Evolutionary conservation across 768 basidiomycete species (phyloP).

Genomic region (Amanita rimosa): DNA sequence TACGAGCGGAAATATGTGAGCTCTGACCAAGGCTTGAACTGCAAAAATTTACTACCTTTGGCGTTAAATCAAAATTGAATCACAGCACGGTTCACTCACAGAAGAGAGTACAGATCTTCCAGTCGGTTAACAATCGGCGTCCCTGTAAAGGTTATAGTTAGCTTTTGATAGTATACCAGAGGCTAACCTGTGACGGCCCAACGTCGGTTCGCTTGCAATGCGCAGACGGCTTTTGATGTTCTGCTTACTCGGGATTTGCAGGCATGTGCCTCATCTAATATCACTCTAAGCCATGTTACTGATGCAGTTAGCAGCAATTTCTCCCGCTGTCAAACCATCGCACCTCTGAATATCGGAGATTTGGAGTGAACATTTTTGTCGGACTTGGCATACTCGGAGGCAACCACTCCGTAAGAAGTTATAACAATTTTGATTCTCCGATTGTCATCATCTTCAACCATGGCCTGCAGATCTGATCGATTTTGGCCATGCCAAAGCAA

Average conservation of each 20-base stretch:
- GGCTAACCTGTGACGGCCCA: slow-evolving; percentile 81
- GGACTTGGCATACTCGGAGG: slow-evolving; percentile 74
- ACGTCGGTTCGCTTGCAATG: slow-evolving; percentile 62
- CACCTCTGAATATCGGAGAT: slow-evolving; percentile 67
- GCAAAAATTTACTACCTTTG: slow-evolving; percentile 53
- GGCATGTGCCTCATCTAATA: slow-evolving; percentile 91
- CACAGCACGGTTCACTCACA: slow-evolving; percentile 27
- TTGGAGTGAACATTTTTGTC: slow-evolving; percentile 35
- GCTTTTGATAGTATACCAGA: not conserved
- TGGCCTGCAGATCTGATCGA: slow-evolving; percentile 56
- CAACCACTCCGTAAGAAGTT: slow-evolving; percentile 85
- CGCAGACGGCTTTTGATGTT: slow-evolving; percentile 83
- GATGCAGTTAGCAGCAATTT: not conserved
- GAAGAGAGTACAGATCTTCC: slow-evolving; percentile 82
- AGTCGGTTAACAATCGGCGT: slow-evolving; percentile 94
- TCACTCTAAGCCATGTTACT: slow-evolving; percentile 77
- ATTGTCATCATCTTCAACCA: slow-evolving; percentile 38
- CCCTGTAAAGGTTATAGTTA: slow-evolving; percentile 24
- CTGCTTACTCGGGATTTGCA: slow-evolving; percentile 86
- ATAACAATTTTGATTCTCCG: slow-evolving; percentile 67
- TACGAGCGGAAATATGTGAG: slow-evolving; percentile 85
- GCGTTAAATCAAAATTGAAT: not conserved
- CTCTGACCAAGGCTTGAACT: slow-evolving; percentile 73
- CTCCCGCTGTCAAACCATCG: slow-evolving; percentile 36
- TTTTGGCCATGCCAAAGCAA: slow-evolving; percentile 87